Conservation (phyloP, 1,284 basidiomycete genomes). For the Quambalaria eucalypti region DNA sequence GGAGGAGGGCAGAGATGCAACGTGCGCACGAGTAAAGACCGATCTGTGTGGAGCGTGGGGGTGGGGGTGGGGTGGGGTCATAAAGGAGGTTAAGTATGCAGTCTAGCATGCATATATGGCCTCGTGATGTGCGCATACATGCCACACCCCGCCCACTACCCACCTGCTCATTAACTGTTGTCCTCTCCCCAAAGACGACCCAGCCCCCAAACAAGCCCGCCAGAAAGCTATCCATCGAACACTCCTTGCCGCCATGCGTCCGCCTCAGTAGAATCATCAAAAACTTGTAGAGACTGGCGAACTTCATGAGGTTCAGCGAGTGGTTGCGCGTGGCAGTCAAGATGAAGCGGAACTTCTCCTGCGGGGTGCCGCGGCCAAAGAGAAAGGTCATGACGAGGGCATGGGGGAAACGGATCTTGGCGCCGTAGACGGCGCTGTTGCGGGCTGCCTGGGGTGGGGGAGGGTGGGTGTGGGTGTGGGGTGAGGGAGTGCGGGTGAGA, state of each 20-base stretch:
- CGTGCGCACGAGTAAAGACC: conserved; percentile 63
- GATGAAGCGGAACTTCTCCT: conserved; percentile 60
- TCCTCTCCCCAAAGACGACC: conserved; percentile 83
- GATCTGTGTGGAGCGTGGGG: conserved; percentile 59
- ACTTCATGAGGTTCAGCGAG: conserved; percentile 79
- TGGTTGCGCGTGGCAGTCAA: conserved; percentile 81
- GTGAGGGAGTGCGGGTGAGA: not conserved
- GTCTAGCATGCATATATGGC: no score
- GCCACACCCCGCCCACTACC: no score
- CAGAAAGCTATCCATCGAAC: conserved; percentile 74
- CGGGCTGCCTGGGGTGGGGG: conserved; percentile 55
- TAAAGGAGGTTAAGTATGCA: not conserved
- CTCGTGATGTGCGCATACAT: no score
- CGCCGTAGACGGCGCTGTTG: conserved; percentile 90
- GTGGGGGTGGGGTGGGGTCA: not conserved
- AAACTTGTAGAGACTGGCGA: conserved; percentile 86
- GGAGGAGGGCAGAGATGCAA: conserved; percentile 38
- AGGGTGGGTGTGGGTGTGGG: not conserved
- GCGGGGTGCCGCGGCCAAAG: conserved; percentile 52
- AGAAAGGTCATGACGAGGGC: conserved; percentile 95
- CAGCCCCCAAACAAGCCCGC: conserved; percentile 88
- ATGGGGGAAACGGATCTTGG: conserved; percentile 92
- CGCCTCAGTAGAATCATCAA: conserved; percentile 71
- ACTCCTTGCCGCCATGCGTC: conserved; percentile 67
- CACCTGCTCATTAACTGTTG: conserved; percentile 96